Evolutionary conservation across 1,284 basidiomycete genomes (phyloP).

Genomic region (Austroboletus niveus): DNA sequence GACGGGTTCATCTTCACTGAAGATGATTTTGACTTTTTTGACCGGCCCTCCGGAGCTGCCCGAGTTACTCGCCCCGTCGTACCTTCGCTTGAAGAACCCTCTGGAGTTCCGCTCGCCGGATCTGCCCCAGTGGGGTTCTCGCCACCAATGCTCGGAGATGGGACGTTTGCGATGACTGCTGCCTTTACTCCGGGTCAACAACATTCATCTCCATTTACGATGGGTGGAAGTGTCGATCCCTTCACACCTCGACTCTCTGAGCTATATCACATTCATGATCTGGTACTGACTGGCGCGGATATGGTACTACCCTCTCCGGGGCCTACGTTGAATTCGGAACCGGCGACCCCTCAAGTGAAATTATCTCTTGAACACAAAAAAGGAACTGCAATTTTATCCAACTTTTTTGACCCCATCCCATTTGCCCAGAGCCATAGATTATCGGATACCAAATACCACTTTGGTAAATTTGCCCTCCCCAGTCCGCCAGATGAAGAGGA

Average conservation of each 20-base stretch:
- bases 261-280: conserved; percentile 17
- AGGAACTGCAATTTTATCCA: conserved; percentile 11
- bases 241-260: conserved; percentile 33
- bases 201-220: conserved; percentile 32
- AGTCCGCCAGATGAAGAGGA: conserved; percentile 56
- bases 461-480: conserved; percentile 72
- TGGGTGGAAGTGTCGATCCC: conserved; percentile 23
- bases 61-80: conserved; percentile 13
- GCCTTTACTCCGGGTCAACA: conserved; percentile 23
- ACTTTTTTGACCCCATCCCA: conserved; percentile 64
- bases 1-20: conserved; percentile 75
- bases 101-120: conserved; percentile 27
- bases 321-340: conserved; percentile 42
- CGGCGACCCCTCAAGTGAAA: conserved; percentile 53
- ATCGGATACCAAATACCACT: conserved; percentile 68
- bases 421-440: conserved; percentile 60
- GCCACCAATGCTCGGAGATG: conserved; percentile 32
- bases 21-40: conserved; percentile 78
- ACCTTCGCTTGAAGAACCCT: conserved; percentile 14
- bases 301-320: conserved; percentile 42
- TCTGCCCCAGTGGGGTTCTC: conserved; percentile 33
- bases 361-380: conserved; percentile 28
- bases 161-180: conserved; percentile 27
- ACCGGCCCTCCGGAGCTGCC: conserved; percentile 41
- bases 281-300: conserved; percentile 29